These are phyloP conservation scores for Mycena crocata DNA, from an alignment of 768 basidiomycete species.

Conservation along the genomic window DNA sequence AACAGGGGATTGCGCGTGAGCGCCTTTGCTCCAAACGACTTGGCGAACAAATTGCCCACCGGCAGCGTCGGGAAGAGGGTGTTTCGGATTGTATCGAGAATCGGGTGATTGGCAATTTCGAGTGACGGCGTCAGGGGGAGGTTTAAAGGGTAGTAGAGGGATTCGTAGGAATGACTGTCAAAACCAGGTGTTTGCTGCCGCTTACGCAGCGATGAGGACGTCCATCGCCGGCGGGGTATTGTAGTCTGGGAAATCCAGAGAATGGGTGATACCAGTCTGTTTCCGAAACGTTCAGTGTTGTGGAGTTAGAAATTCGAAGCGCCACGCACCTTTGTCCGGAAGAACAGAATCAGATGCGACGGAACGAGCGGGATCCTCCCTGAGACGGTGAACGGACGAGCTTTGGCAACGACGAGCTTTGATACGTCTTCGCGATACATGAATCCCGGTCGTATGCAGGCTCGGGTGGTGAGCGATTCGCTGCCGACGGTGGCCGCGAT, in stretches of 20 bases:
- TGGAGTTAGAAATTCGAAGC: neutral
- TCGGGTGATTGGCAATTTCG: conserved; percentile 84
- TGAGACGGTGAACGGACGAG: conserved; percentile 70
- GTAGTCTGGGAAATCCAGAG: conserved; percentile 83
- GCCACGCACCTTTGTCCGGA: conserved; percentile 75
- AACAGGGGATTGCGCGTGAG: conserved; percentile 71
- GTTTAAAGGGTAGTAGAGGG: conserved; percentile 77
- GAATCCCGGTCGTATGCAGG: conserved; percentile 58
- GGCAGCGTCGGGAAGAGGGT: conserved; percentile 80
- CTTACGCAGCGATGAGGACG: conserved; percentile 78
- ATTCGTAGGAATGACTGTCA: conserved; percentile 69
- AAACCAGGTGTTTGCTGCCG: conserved; percentile 68
- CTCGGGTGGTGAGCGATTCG: conserved; percentile 35
- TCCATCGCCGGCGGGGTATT: conserved; percentile 82
- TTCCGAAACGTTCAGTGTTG: neutral
- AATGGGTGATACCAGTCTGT: conserved; percentile 83
- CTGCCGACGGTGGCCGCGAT: conserved; percentile 44
- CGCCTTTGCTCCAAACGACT: conserved; percentile 69
- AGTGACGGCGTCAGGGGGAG: conserved; percentile 81
- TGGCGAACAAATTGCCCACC: conserved; percentile 75
- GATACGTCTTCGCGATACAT: conserved; percentile 67
- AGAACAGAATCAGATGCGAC: conserved; percentile 76
- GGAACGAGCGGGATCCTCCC: conserved; percentile 81
- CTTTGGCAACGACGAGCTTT: conserved; percentile 67
- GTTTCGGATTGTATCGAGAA: conserved; percentile 80